Base-by-base conservation (phyloP, 768 basidiomycete genomes). In the Strobilomyces confusus region DNA sequence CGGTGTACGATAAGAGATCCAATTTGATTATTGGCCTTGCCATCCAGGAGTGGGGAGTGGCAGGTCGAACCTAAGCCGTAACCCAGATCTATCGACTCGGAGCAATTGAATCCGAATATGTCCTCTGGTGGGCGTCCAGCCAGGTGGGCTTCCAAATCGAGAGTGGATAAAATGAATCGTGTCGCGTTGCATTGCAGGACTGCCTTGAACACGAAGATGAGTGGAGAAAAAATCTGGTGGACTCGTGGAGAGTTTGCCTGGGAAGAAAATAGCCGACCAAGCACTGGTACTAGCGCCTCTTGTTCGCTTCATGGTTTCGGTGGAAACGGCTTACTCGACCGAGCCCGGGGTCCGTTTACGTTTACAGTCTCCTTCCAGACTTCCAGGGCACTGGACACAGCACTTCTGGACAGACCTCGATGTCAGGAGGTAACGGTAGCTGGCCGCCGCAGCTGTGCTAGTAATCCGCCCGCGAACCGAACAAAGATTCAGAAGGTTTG, bases 381-480 rank as follows among this genome's bases (percentile, higher is more conserved):
- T n/a, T n/a, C n/a, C n/a, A n/a, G n/a, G n/a, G n/a, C 44, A 37
- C 44, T 58, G 22, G 14, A 19, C 49, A 57, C 23, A 38, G n/a
- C n/a, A n/a, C n/a, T n/a, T n/a, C 26, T 8, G 26, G 5, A 26
- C 7, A 29, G 29, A 29, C 7, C 29, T 29, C 29, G 5, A 26
- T 8, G 9, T 29, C 29, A 29, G 29, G 29, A 9, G 29, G 6
- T 29, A 8, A 29, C 29, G 6, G 29, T 29, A 29, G 7, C 29
- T 29, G 29, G 29, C 29, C 9, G 29, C 29, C 6, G 29, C 9
- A 29, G 29, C 29, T 7, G 9, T 29, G 29, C 29, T 29, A 26
- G n/a, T n/a, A n/a, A n/a, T n/a, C n/a, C n/a, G n/a, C n/a, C n/a
- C n/a, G n/a, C n/a, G n/a, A n/a, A n/a, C n/a, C n/a, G n/a, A n/a